Base-by-base conservation (phyloP, 169 alveolate genomes). In the Cryptosporidium sp. region DNA sequence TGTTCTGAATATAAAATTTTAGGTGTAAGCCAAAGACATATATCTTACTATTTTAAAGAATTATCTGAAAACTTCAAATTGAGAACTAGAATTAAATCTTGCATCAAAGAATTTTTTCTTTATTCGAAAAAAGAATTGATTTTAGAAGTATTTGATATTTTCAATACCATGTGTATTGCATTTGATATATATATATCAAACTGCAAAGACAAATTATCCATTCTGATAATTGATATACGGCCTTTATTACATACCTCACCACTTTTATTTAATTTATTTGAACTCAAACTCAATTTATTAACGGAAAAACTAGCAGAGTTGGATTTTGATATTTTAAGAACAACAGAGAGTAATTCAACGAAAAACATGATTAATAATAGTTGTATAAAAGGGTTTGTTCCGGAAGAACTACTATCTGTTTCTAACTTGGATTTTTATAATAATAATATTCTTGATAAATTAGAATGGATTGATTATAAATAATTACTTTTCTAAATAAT, bases 11-110 rank as follows among this genome's bases (percentile, higher is more conserved):
- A 62, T 50, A 59, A 65, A 35, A 80, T 80, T 23, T 37, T 62
- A 10, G 89, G 89, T 18, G 62, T 80, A 3, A 62, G 80, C 29
- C 89, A 80, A 62, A 59, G 69, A 33, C 61, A 80, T 31, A 80
- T 41, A 31, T 80, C 31, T 41, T 26, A 26, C 39, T 61, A 80
- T 43, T 80, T 41, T 45, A 52, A 65, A 65, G 89, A 80, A 1
- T 48, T 80, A 5, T n/a, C 35, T 65, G 39, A 26, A 18, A 58
- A 80, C 26, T 5, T 23, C 18, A n/a, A 43, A 45, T 9, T 80
- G 21, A 59, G 65, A 33, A 29, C 45, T 14, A 12, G 26, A 21
- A 80, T 80, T 41, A 26, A 45, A 31, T 29, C 61, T 12, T 37
- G 18, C n/a, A 80, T 74, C 45, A 29, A 29, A 23, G 26, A 59